Conservation (phyloP, 805 yeast species). For the Hanseniaspora nectarophila region DNA sequence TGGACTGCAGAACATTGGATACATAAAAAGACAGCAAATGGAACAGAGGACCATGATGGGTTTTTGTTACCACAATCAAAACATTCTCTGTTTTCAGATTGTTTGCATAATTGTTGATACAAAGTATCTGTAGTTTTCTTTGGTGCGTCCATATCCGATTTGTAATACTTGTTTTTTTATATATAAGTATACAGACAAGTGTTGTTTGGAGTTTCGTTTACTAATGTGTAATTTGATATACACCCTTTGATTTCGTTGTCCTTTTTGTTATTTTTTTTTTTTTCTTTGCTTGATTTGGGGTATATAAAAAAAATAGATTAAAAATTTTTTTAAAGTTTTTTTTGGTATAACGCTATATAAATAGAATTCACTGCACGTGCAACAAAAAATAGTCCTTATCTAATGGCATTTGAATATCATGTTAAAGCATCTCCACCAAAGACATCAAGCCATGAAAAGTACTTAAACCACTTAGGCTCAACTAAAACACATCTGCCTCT, state of each 20-base stretch:
- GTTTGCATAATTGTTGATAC: conserved; percentile 41
- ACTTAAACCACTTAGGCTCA: conserved; percentile 82
- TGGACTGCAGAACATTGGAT: conserved; percentile 92
- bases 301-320: background rate
- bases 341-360: background rate
- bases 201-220: too few relatives aligned
- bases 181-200: too few relatives aligned
- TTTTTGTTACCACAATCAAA: conserved; percentile 89
- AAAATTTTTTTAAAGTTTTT: too few relatives aligned
- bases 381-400: too few relatives aligned
- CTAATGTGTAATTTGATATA: too few relatives aligned
- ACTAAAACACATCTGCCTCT: conserved; percentile 59
- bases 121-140: conserved; percentile 59
- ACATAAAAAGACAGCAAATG: conserved; percentile 86
- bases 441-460: conserved; percentile 43
- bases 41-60: conserved; percentile 97
- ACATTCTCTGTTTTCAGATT: conserved; percentile 66
- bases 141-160: conserved; percentile 21
- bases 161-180: too few relatives aligned
- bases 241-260: too few relatives aligned
- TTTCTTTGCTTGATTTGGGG: background rate
- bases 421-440: conserved; percentile 20
- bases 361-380: too few relatives aligned
- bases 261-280: background rate
- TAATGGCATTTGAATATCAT: too few relatives aligned